Base-by-base conservation (phyloP, 192 early-diverging fungal genomes). In the Geranomyces variabilis region DNA sequence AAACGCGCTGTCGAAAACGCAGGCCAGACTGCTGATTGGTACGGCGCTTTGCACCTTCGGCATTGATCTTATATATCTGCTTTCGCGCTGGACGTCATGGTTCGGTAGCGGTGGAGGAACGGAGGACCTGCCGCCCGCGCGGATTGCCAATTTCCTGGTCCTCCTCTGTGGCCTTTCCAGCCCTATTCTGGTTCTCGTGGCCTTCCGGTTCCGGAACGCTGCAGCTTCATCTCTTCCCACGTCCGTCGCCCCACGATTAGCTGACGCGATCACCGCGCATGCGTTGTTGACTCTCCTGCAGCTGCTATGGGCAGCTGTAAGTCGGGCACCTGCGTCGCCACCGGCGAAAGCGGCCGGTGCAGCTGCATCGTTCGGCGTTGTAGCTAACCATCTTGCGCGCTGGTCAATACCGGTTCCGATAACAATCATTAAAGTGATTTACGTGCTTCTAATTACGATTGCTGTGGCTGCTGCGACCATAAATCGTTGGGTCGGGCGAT, bases 341-440 rank as follows among this genome's bases (percentile, higher is more conserved):
- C 17, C 24, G 15, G 8, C 67, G 51, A 65, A 46, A 14, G 45
- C 31, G 2, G 41, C 63, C 1, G 44, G 31, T n/a, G 30, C 13
- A 9, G n/a, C 44, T 44, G 45, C 45, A n/a, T 17, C 19, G 29
- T 34, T 60, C 5, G 70, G 28, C 21, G 36, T 41, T 41, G 36
- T 10, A 41, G 36, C 36, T 7, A 41, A 41, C 36, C 64, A 47
- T n/a, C 55, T 74, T 0, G 63, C 31, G 1, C 31, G 53, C 4
- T 66, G 71, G 71, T 34, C 30, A 17, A 31, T 66, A 22, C 64
- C 71, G 6, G 10, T 74, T 15, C 71, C 71, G 7, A 55, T 74
- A 9, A 44, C 45, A 1, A 46, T 36, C 2, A 10, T 74, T 9
- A 74, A 74, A 59, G 71, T 36, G 15, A 28, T 46, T 13, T 74